Base-by-base conservation (phyloP, 164 flowering plant genomes). In the Magnolia kwangsiensis region DNA sequence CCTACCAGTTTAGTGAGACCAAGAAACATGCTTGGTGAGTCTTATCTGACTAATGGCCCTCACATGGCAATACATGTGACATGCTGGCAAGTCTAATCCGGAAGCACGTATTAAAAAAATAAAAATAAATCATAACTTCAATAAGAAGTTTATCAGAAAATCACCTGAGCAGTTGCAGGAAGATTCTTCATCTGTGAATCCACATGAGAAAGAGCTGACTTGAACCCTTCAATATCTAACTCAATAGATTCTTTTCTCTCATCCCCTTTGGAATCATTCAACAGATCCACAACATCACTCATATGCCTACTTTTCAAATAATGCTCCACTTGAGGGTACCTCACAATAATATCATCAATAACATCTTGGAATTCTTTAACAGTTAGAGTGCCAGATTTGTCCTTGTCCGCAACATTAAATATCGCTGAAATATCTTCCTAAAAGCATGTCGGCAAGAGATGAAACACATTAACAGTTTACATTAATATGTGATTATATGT, bases 121-220 rank as follows among this genome's bases (percentile, higher is more conserved):
- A 31, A 31, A 13, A 55, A 55, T 13, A 55, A 55, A 37, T 37
- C 61, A 11, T 10, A 7, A 73, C 29, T 7, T 16, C n/a, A 75
- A 55, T 55, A 0, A 72, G 20, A 49, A 58, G 14, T 27, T 37
- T 18, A 63, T 45, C 16, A 21, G 18, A 24, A 55, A 16, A 24
- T 37, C 45, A 92, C 99, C 98, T 96, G 99, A 61, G 99, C 99
- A 29, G 99, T 96, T 71, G 98, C 95, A 55, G 98, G 99, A 73
- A 94, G 93, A 81, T 74, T 87, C 84, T 96, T 96, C 90, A 87
- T 90, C 81, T 90, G 95, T 63, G 97, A 80, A 84, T 96, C 99
- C 63, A 88, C 99, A 55, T 85, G 87, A 71, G 88, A 75, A 72
- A 96, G 90, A 61, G 96, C 92, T 77, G 71, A 45, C 79, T 92